Conservation (phyloP, 1,139 yeast genomes). For the Debaryomyces robertsiae region DNA sequence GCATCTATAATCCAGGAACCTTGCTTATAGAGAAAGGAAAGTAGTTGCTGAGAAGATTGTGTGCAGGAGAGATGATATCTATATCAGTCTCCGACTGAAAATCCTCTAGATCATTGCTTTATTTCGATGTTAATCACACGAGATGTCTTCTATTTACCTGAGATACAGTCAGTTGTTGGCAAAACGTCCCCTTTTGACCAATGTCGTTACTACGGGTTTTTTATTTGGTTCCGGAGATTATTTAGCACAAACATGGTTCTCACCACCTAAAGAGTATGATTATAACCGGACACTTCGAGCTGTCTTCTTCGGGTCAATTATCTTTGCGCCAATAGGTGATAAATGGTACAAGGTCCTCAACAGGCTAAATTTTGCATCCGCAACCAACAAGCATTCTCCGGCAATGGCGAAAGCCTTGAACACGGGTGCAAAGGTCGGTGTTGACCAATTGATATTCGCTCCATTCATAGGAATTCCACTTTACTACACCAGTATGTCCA, state of each 20-base stretch:
- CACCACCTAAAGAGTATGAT: conserved; percentile 29
- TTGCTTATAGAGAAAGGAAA: too few species aligned
- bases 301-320: conserved; percentile 35
- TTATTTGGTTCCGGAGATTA: conserved; percentile 46
- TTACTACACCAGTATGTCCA: conserved; percentile 68
- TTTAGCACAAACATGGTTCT: conserved; percentile 38
- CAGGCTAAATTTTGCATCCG: conserved; percentile 20
- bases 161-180: conserved; percentile 34
- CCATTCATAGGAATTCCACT: conserved; percentile 70
- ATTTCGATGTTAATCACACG: neutral
- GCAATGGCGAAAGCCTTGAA: conserved; percentile 9
- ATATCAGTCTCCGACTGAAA: neutral
- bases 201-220: conserved; percentile 42
- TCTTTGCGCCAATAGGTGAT: conserved; percentile 48
- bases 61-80: too few species aligned
- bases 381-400: conserved; percentile 10
- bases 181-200: conserved; percentile 38
- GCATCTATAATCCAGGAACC: too few species aligned
- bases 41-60: too few species aligned
- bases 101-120: neutral
- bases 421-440: conserved; percentile 53
- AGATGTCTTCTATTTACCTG: conserved; percentile 5
- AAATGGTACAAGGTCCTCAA: conserved; percentile 42
- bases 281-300: conserved; percentile 36
- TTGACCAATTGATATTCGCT: conserved; percentile 77